These are phyloP conservation scores for Ilex aquifolium DNA, from an alignment of 257 asterid species.

Conservation along the genomic window DNA sequence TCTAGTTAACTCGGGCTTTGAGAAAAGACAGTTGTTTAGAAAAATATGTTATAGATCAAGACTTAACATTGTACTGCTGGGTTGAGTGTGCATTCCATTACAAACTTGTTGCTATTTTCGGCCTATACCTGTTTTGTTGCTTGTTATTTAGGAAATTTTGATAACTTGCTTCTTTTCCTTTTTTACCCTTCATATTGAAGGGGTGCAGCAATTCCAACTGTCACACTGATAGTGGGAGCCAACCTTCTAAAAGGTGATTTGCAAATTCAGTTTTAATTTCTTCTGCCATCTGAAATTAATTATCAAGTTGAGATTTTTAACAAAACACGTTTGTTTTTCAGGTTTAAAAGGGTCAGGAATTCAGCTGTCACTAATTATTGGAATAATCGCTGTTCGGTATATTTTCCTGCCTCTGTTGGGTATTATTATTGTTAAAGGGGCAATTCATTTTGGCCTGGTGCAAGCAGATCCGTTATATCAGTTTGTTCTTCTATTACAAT, in stretches of 20 bases:
- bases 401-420: slow-evolving; percentile 13
- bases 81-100: no score
- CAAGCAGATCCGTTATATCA: slow-evolving; percentile 20
- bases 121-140: not conserved
- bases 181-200: slow-evolving; percentile 2
- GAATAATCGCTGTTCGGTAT: slow-evolving; percentile 14
- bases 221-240: slow-evolving; percentile 24
- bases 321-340: not conserved
- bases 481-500: slow-evolving; percentile 23
- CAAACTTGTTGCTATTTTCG: no score
- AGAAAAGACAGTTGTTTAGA: not conserved
- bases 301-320: no score
- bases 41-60: not conserved
- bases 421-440: slow-evolving; percentile 4
- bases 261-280: not conserved
- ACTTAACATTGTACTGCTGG: no score
- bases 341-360: slow-evolving; percentile 15
- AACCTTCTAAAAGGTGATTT: slow-evolving; percentile 22
- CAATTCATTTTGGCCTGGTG: slow-evolving; percentile 10
- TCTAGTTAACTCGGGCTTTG: not conserved
- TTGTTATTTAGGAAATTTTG: not conserved
- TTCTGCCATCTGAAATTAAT: not conserved
- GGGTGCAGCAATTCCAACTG: slow-evolving; percentile 24
- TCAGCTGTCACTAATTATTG: slow-evolving; percentile 1
- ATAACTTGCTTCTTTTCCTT: not conserved